Conservation (phyloP, 2,329 filamentous ascomycete species). For the Pseudocercospora crystallina region DNA sequence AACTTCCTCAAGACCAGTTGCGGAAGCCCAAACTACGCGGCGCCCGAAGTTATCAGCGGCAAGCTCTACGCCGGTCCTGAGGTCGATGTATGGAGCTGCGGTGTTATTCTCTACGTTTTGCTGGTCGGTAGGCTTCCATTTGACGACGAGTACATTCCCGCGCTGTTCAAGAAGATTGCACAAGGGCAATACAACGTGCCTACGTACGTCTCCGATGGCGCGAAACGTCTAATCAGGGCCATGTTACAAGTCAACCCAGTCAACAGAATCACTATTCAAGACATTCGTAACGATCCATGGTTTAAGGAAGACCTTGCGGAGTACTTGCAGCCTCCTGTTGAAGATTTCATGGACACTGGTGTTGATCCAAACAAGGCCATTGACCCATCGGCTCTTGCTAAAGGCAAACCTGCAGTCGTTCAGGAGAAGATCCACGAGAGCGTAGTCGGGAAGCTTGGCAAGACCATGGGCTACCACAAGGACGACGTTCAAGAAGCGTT, state of each 20-base stretch:
- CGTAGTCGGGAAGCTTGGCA: slow-evolving; percentile 92
- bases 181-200: slow-evolving; percentile 91
- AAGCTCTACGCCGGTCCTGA: slow-evolving; percentile 97
- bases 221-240: slow-evolving; percentile 77
- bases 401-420: slow-evolving; percentile 72
- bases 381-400: slow-evolving; percentile 75
- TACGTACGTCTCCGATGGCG: slow-evolving; percentile 83
- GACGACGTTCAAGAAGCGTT: slow-evolving; percentile 94
- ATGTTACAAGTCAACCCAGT: slow-evolving; percentile 97
- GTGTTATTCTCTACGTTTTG: slow-evolving; percentile 65
- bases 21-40: slow-evolving; percentile 96
- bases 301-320: slow-evolving; percentile 82
- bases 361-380: slow-evolving; percentile 91
- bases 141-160: slow-evolving; percentile 97
- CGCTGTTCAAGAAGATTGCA: slow-evolving; percentile 95
- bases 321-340: slow-evolving; percentile 82
- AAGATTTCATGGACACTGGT: slow-evolving; percentile 93
- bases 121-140: slow-evolving; percentile 77
- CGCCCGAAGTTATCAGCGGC: slow-evolving; percentile 94
- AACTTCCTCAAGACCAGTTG: slow-evolving; percentile 99
- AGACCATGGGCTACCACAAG: slow-evolving; percentile 96
- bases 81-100: slow-evolving; percentile 94
- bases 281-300: slow-evolving; percentile 92
- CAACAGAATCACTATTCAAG: slow-evolving; percentile 87
- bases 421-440: slow-evolving; percentile 89